phyloP scores from a whole-genome alignment of 1,139 yeast species.

The Lodderomyces jiufengensis region DNA sequence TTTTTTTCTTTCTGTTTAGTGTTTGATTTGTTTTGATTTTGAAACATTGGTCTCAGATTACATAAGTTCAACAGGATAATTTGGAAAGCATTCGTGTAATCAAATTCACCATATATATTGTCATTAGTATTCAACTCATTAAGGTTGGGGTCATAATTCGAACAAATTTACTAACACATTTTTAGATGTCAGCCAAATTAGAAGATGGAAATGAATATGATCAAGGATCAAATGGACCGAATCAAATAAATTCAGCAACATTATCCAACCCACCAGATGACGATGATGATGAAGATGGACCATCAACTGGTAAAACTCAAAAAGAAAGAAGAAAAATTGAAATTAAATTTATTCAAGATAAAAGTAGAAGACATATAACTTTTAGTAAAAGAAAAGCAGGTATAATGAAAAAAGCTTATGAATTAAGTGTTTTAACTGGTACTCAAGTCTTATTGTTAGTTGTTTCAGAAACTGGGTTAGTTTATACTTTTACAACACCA shows the following conservation, averaged over 20 bases:
- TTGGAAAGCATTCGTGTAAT: no score
- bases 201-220: conserved; percentile 36
- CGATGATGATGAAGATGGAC: conserved; percentile 72
- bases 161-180: background rate
- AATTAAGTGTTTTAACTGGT: conserved; percentile 90
- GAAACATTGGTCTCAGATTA: no score
- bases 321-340: conserved; percentile 96
- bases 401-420: conserved; percentile 98
- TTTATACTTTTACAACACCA: conserved; percentile 97
- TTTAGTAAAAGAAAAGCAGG: conserved; percentile 98
- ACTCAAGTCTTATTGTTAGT: conserved; percentile 92
- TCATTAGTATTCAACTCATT: no score
- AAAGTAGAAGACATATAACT: conserved; percentile 95
- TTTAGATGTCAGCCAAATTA: conserved; percentile 24
- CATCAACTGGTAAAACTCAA: conserved; percentile 50
- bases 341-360: conserved; percentile 94
- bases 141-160: background rate
- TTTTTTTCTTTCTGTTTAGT: no score
- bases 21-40: no score
- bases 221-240: conserved; percentile 13
- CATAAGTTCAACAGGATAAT: no score
- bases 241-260: conserved; percentile 14
- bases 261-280: conserved; percentile 25
- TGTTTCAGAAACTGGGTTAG: conserved; percentile 95
- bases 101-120: no score